A percentile compares a stretch with the other conserved stretches of the same genome.
Conservation (phyloP, 202 grass and related monocot species). For the Zoysia matrella region DNA sequence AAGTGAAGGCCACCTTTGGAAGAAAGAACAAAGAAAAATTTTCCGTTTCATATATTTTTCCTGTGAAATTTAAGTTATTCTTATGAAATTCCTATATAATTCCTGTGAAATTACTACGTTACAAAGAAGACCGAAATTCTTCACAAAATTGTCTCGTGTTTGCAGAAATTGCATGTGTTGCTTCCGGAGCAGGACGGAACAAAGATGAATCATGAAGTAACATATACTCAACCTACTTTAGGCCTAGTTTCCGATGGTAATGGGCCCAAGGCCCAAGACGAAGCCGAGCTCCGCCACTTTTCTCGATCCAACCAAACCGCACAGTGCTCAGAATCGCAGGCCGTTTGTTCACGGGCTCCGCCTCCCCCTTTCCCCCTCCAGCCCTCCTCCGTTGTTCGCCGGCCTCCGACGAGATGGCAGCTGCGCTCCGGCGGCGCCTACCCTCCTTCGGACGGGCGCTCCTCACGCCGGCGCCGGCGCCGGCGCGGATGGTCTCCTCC, state of each 20-base stretch:
- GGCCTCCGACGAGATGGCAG: conserved; percentile 66
- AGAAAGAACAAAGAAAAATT: not conserved
- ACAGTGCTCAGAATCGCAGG: conserved; percentile 16
- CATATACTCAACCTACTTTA: not conserved
- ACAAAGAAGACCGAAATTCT: too few species aligned
- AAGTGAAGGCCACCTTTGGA: not conserved
- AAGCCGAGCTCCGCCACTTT: not conserved
- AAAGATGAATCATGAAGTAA: too few species aligned
- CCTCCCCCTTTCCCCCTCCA: not conserved
- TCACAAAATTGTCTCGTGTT: not conserved
- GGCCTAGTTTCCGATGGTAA: not conserved
- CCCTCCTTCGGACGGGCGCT: conserved; percentile 55
- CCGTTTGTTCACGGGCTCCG: conserved; percentile 6
- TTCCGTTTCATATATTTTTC: too few species aligned
- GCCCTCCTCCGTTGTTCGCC: conserved; percentile 18
- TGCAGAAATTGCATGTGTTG: too few species aligned
- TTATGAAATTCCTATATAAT: too few species aligned
- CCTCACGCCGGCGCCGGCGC: conserved; percentile 32
- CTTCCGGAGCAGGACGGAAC: too few species aligned
- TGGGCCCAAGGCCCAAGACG: not conserved
- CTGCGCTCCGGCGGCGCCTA: conserved; percentile 63
- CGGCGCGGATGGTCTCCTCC: conserved; percentile 51
- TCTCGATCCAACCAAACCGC: conserved; percentile 8
- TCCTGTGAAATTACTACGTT: too few species aligned
- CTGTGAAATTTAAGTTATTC: too few species aligned